These are phyloP conservation scores for Russula griseocarnosa DNA, from an alignment of 768 basidiomycete species.

Conservation along the genomic window DNA sequence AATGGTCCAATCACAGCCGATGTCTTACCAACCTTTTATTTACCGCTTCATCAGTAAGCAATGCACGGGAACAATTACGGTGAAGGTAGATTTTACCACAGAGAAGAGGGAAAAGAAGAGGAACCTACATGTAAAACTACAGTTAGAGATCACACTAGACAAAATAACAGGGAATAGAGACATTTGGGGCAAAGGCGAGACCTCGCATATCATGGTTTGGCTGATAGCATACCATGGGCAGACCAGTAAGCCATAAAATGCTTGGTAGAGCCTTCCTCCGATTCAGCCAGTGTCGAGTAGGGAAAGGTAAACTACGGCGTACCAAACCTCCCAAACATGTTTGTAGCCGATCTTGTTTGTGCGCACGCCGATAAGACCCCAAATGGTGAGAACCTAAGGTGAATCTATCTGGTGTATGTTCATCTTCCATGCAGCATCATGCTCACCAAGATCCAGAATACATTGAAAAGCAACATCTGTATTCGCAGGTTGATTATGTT, in stretches of 20 bases:
- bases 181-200: constrained; percentile 70
- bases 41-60: constrained; percentile 29
- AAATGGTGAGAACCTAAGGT: constrained; percentile 55
- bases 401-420: neutral
- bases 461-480: constrained; percentile 70
- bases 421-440: neutral
- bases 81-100: constrained; percentile 41
- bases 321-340: constrained; percentile 80
- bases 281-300: neutral
- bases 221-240: constrained; percentile 82
- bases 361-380: constrained; percentile 76
- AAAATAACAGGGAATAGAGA: constrained; percentile 32
- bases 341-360: constrained; percentile 76
- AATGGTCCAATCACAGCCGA: constrained; percentile 75
- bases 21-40: constrained; percentile 67
- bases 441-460: constrained; percentile 64
- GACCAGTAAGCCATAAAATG: constrained; percentile 66
- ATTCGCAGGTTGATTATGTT: neutral
- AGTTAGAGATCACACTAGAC: neutral
- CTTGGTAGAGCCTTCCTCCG: constrained; percentile 56
- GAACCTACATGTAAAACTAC: constrained; percentile 41
- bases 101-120: constrained; percentile 72
- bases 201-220: constrained; percentile 80
- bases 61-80: neutral
- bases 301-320: constrained; percentile 16